Base-by-base conservation (phyloP, 2,329 filamentous ascomycete genomes). In the Rosellinia necatrix region DNA sequence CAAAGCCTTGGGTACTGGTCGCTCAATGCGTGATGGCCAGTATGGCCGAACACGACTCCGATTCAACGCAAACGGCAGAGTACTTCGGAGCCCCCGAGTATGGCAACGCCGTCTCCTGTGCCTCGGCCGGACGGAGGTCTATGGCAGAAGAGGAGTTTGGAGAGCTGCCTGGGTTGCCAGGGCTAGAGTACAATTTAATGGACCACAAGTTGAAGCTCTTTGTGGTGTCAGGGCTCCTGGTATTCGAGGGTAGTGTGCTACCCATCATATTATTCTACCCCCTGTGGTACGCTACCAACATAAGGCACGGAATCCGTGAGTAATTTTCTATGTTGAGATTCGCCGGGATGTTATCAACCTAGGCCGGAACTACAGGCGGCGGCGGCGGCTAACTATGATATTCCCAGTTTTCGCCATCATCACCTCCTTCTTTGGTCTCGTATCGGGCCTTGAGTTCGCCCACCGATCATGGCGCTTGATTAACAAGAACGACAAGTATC, bases 251-350 rank as follows among this genome's bases (percentile, higher is more conserved):
- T 0, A 73, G 72, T 53, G 66, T 82, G 25, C 74, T 83, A 17
- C 81, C 81, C 17, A 79, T 83, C 55, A 69, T 78, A 1, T 68
- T 83, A 4, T 83, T 80, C 71, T 83, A 82, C 60, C 75, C 75
- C 17, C 70, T 83, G 53, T 73, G 72, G 61, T 81, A 66, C 52
- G 62, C 53, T 24, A 74, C 74, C 1, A 60, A 61, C 1, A 56
- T 77, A 2, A 64, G 73, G 29, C 66, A 70, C 40, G 73, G 70
- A 52, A 73, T 75, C 56, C 53, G 69, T 71, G 55, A 64, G 69
- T 66, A 51, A 21, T 72, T n/a, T 12, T 32, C 29, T 10, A 15
- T 10, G n/a, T 21, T 19, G 21, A 10, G 13, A 19, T 35, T 4
- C 15, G 25, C 27, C 15, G 10, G 7, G 8, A 21, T 10, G 25